Evolutionary conservation across 139 green algal species (phyloP).

Genomic region (Volvox africanus): DNA sequence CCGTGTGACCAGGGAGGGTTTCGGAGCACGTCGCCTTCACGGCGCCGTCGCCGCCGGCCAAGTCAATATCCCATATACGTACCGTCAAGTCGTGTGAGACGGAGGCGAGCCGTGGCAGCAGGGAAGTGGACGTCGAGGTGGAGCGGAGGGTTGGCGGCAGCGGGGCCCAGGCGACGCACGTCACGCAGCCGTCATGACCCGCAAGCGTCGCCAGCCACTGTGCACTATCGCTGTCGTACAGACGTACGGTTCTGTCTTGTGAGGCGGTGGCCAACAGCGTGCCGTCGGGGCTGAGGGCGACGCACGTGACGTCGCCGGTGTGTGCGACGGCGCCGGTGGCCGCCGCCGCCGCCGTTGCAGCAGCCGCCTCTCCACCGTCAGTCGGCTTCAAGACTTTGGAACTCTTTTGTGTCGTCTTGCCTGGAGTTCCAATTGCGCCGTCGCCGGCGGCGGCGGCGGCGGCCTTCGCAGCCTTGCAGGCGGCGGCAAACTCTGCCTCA

Average conservation of each 20-base stretch:
- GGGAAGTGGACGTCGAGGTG: background rate
- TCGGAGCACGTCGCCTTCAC: background rate
- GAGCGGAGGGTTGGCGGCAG: background rate
- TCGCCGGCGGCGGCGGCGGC: background rate
- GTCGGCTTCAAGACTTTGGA: background rate
- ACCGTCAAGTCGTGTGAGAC: constrained; percentile 3
- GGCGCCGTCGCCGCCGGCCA: background rate
- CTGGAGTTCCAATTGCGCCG: background rate
- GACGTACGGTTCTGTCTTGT: background rate
- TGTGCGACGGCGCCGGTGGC: background rate
- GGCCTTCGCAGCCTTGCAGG: background rate
- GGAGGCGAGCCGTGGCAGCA: background rate
- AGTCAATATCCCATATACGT: background rate
- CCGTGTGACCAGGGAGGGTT: constrained; percentile 4
- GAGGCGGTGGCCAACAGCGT: background rate
- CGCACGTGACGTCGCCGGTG: constrained; percentile 26
- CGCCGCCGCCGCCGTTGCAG: background rate
- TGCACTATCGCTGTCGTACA: background rate
- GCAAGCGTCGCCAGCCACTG: constrained; percentile 4
- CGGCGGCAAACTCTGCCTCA: constrained; percentile 9
- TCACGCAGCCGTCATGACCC: constrained; percentile 23
- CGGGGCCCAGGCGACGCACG: constrained; percentile 2
- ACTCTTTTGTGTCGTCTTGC: background rate
- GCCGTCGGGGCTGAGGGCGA: constrained; percentile 20
- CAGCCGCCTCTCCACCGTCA: background rate